Base-by-base conservation (phyloP, 441 rosid genomes). In the Gossypium aridum region DNA sequence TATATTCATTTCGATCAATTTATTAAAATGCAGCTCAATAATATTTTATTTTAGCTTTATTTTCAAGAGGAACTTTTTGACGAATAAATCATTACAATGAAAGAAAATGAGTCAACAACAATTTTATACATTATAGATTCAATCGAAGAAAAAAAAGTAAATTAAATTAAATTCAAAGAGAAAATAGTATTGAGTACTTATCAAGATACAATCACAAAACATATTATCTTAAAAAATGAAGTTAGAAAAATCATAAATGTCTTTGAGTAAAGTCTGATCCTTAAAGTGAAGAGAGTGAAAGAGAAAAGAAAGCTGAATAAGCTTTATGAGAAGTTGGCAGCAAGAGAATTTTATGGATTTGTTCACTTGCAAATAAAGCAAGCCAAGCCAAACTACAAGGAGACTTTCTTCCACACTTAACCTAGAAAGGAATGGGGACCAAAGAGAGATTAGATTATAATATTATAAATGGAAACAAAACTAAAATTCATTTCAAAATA, bases 331-430 rank as follows among this genome's bases (percentile, higher is more conserved):
- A 45, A 64, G 22, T 34, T 34, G 13, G 13, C 9, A 17, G 26
- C 51, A 64, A 19, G 2, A 10, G 4, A 19, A 39, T 9, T 56
- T 17, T 4, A 64, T 4, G 28, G 51, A 20, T 3, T 3, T 39
- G 26, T 31, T 64, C 51, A 12, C 34, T 39, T 22, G 78, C 56
- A 51, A 16, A 53, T 16, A 77, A 74, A 76, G 77, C 64, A 79
- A 53, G 19, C 20, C 49, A 55, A 39, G 77, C 81, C 80, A 76
- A 75, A 78, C 79, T 70, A 81, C 68, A 77, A 51, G 76, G 80
- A 82, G 57, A 79, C 16, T 53, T 80, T 80, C 57, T 16, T 53
- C 86, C 82, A 87, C 80, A 74, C 16, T 84, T 87, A 84, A 77
- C 80, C 81, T 77, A 66, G 31, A 45, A 54, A 8, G 75, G 79